Base-by-base conservation (phyloP, 192 early-diverging fungal species). In the Phlyctochytrium bullatum region DNA sequence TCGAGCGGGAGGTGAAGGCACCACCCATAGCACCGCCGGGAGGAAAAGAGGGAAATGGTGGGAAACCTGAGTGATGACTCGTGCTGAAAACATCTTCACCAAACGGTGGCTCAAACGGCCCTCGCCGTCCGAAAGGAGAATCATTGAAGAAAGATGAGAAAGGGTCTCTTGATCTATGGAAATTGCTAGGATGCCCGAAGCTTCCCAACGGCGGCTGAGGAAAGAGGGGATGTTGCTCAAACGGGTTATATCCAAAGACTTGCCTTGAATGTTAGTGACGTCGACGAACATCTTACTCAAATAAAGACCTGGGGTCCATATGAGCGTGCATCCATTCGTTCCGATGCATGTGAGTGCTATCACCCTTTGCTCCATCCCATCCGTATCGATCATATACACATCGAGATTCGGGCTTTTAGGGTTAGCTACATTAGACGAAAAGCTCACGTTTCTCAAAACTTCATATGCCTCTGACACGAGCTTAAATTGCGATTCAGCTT, bases 391-490 rank as follows among this genome's bases (percentile, higher is more conserved):
- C 69, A 34, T 34, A 71, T 4, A 51, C 31, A 24, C 57, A 47
- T n/a, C 69, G 30, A 34, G 63, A 36, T 3, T 52, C 28, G 4
- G 69, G 69, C 69, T 71, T 61, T 24, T 33, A 2, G 10, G 4
- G 62, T 52, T 20, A 35, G 34, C 27, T 35, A 12, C 36, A 33
- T 20, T 10, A 67, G 10, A 51, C 16, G 23, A 32, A 61, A 23
- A 35, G 28, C 66, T 62, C 28, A 71, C 69, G 36, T 71, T 57
- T 58, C 61, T 56, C 62, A 71, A 59, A 17, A 71, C 61, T 35
- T 71, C 62, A 34, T 71, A 71, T 23, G 69, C 69, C 52, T 71
- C 69, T 29, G 69, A 63, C 4, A 71, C 61, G 14, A 30, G 23
- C 25, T 62, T 40, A 33, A 71, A 71, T 12, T 65, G 14, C 16